Percentiles rank a stretch among this genome's conserved stretches.
Conservation (phyloP, 2,329 filamentous ascomycete species). For the Zymoseptoria pseudotritici region DNA sequence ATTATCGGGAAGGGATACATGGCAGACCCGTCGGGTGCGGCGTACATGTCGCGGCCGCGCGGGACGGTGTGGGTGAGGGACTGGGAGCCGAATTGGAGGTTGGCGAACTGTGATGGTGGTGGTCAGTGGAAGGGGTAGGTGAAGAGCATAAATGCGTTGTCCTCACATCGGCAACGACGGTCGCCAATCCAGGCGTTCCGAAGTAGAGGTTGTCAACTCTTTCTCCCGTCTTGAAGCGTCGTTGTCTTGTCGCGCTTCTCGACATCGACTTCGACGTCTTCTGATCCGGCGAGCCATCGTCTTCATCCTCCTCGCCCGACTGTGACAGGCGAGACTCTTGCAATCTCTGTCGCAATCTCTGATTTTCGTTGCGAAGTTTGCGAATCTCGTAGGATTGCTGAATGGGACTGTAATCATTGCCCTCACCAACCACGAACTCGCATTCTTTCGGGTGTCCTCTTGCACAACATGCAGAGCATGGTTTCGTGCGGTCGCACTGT, state of each 20-base stretch:
- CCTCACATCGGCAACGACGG: constrained; percentile 40
- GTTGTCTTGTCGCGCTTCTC: constrained; percentile 22
- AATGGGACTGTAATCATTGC: constrained; percentile 40
- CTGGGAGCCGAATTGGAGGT: constrained; percentile 33
- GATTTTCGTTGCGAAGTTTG: constrained; percentile 40
- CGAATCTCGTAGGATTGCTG: constrained; percentile 43
- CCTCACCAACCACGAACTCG: constrained; percentile 39
- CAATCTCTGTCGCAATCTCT: constrained; percentile 38
- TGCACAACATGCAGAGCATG: constrained; percentile 43
- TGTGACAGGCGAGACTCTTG: constrained; percentile 24
- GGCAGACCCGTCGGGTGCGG: constrained; percentile 24
- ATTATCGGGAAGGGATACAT: constrained; percentile 42
- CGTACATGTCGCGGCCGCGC: constrained; percentile 35
- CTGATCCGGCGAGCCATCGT: constrained; percentile 23
- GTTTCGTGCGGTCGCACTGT: constrained; percentile 44
- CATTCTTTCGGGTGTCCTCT: constrained; percentile 42
- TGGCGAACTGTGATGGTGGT: constrained; percentile 33
- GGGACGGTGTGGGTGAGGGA: constrained; percentile 38
- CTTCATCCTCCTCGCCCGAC: constrained; percentile 34
- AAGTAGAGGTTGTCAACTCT: constrained; percentile 43
- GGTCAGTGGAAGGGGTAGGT: no score
- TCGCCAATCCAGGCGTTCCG: constrained; percentile 43
- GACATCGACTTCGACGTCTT: constrained; percentile 15
- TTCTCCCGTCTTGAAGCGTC: constrained; percentile 34
- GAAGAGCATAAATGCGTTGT: no score